Evolutionary conservation across 2,329 filamentous ascomycete species (phyloP), one percentile per base, ranked within the genome.

Genomic region (Neoscytalidium dimidiatum): DNA sequence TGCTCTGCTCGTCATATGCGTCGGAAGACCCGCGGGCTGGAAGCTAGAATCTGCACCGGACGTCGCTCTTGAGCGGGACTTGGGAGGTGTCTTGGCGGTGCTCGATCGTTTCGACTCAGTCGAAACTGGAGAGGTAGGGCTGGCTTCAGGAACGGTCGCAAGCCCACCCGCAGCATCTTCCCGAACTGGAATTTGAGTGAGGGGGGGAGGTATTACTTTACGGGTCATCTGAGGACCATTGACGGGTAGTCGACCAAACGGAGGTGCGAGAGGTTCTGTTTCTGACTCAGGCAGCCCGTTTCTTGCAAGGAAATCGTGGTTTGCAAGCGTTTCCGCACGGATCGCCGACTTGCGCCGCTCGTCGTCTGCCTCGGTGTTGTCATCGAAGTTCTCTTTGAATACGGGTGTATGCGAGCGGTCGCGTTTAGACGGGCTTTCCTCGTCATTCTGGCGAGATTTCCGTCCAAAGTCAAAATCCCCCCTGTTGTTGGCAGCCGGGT

Each of bases 1-100:
- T 0, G 91, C 91, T 11, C 89, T 91, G 73, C 90, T 93, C 3
- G 76, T 78, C 51, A 81, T 73, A 68, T 83, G 81, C 51, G 79
- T 75, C 4, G 80, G 80, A 11, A 79, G 66, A 13, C 76, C 76
- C 21, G 74, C 74, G 19, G 75, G 72, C 31, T 73, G 69, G 49
- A 75, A 78, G 1, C 72, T 71, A 7, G 74, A 72, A 57, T 79
- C 76, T 14, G 73, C 74, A 19, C 76, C 69, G 1, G 77, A 79
- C 6, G 75, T 73, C 5, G 76, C 75, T 67, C 77, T 66, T 53
- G 77, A 78, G 6, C 76, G 71, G 41, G 74, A 67, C 17, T 74
- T 66, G 4, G 75, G 74, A 14, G 75, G 74, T 17, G 75, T 74
- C 64, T 77, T 78, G 3, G 72, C 74, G 13, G 61, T 44, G 38